phyloP scores from a whole-genome alignment of 2,329 filamentous ascomycete genomes.

The Pseudonectria buxi region DNA sequence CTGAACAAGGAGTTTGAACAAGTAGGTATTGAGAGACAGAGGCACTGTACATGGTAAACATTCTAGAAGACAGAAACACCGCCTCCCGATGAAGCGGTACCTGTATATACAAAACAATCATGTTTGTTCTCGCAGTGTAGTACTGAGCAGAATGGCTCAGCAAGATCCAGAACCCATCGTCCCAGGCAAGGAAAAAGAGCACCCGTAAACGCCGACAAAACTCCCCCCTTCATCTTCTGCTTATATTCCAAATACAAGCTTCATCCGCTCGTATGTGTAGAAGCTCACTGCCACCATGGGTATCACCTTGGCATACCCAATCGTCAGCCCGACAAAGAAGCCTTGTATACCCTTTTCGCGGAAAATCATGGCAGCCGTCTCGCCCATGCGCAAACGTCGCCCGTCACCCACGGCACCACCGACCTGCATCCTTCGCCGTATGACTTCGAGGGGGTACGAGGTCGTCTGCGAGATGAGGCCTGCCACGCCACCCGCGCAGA shows the following conservation, averaged over 20 bases:
- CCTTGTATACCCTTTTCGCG: constrained; percentile 69
- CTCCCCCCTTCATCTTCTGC: constrained; percentile 5
- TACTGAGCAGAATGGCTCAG: not conserved
- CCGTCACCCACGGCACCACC: constrained; percentile 91
- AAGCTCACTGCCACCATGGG: constrained; percentile 74
- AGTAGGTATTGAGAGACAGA: too few species aligned
- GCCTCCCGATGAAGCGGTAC: too few species aligned
- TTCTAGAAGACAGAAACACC: too few species aligned
- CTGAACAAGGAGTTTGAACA: too few species aligned
- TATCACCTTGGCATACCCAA: constrained; percentile 91
- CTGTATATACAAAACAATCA: too few species aligned
- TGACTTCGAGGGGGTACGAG: constrained; percentile 90
- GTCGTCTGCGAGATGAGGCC: constrained; percentile 85
- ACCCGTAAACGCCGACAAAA: constrained; percentile 18
- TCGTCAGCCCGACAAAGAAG: constrained; percentile 88
- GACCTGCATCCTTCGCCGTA: constrained; percentile 91
- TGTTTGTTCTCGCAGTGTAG: too few species aligned
- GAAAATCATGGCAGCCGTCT: constrained; percentile 71
- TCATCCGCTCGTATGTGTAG: constrained; percentile 59
- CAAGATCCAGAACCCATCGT: constrained; percentile 7
- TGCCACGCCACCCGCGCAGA: constrained; percentile 75
- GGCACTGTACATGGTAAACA: too few species aligned
- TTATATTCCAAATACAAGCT: constrained; percentile 59
- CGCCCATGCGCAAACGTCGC: constrained; percentile 65
- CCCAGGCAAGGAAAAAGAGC: constrained; percentile 11